Evolutionary conservation across 2,329 filamentous ascomycete genomes (phyloP), one percentile per base, ranked within the genome.

Genomic region (Septoria linicola): DNA sequence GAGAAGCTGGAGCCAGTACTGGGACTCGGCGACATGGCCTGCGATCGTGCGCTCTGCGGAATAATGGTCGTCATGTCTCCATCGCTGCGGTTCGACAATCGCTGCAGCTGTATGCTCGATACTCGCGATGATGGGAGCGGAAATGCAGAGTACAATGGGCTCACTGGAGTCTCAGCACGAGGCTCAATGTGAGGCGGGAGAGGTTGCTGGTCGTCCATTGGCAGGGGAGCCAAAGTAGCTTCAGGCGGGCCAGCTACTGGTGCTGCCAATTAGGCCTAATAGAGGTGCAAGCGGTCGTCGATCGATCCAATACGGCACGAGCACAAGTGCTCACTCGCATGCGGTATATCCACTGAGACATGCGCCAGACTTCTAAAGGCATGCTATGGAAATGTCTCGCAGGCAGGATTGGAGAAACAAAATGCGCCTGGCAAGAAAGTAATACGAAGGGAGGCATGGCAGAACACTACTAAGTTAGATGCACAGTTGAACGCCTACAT

Each of bases 21-120:
- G 36, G 50, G 50, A 35, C 43, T 55, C 39, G 47, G 57, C 36
- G 57, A 53, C 55, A 55, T 55, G 36, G 44, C 57, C 30, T 36
- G 39, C 42, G 19, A 21, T 11, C 46, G 52, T 23, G 57, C 47
- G 41, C 51, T 39, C 40, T 46, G 31, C 27, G 31, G 23, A 5
- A 39, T 25, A 16, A 32, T 32, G 8, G 44, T 47, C 44, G 37
- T 21, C 21, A 14, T 25, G 44, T n/a, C n/a, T 35, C 44, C 44
- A 47, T 47, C 19, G 34, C 27, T 13, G 17, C 45, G 51, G 8
- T 41, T 35, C 25, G 44, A 42, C 20, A 42, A 21, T 37, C 47
- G 49, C 31, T 41, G 43, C 16, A 40, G 14, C 19, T 48, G 44
- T 13, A 48, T 13, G 35, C 44, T 48, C 20, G 44, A 48, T 11